A percentile compares a stretch with the other conserved stretches of the same genome.
phyloP scores from a whole-genome alignment of 331 rosid species.

The Quercus tomentella region DNA sequence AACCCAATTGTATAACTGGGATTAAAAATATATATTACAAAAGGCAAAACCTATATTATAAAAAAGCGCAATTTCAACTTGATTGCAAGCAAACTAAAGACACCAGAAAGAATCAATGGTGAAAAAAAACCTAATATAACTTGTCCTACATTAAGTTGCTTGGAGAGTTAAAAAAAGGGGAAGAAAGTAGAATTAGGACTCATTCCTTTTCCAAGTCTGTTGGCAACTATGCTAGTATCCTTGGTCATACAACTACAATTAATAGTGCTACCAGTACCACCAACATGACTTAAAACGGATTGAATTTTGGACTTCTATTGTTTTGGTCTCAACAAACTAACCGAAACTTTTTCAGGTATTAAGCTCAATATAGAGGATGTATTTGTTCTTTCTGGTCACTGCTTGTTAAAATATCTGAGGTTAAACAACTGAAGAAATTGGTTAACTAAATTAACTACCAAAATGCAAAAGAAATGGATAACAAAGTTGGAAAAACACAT shows the following conservation, averaged over 20 bases:
- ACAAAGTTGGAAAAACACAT: not conserved
- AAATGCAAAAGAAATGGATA: not conserved
- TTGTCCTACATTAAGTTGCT: not conserved
- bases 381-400: not conserved
- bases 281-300: not conserved
- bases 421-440: not conserved
- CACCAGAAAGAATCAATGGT: not conserved
- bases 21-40: not conserved
- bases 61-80: not conserved
- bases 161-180: not conserved
- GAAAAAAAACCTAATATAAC: not conserved
- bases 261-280: not conserved
- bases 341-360: not conserved
- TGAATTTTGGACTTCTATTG: not conserved
- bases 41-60: not conserved
- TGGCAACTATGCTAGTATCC: not conserved
- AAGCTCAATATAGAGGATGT: not conserved
- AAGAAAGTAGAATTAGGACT: not conserved
- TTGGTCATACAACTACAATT: not conserved
- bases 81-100: not conserved
- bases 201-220: not conserved
- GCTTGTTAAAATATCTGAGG: not conserved
- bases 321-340: not conserved
- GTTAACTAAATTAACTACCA: not conserved
- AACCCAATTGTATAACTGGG: too few relatives aligned